These are phyloP conservation scores for Rhizopogon roseolus DNA, from an alignment of 768 basidiomycete species.

Conservation along the genomic window DNA sequence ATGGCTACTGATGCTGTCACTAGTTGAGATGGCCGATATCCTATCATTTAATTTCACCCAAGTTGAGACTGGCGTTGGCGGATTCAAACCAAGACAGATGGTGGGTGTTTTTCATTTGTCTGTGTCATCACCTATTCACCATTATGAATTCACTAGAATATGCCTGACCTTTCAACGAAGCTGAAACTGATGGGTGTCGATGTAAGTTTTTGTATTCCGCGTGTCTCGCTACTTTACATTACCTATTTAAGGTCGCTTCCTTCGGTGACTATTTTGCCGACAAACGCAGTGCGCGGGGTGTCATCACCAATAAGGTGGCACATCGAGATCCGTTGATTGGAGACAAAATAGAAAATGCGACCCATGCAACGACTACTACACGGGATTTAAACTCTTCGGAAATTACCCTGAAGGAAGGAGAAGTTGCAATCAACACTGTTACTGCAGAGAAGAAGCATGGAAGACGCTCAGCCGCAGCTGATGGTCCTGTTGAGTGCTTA, in stretches of 20 bases:
- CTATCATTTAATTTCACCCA: slow-evolving; percentile 69
- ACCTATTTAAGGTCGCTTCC: slow-evolving; percentile 42
- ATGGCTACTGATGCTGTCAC: not conserved
- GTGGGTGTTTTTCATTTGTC: slow-evolving; percentile 10
- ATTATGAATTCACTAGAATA: slow-evolving; percentile 29
- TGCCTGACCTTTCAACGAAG: slow-evolving; percentile 68
- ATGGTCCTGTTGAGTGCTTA: slow-evolving; percentile 50
- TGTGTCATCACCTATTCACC: not conserved
- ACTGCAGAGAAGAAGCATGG: not conserved
- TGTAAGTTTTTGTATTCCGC: slow-evolving; percentile 23
- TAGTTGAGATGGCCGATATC: slow-evolving; percentile 71
- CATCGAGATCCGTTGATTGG: not conserved
- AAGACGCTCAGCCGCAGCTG: slow-evolving; percentile 16
- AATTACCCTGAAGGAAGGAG: not conserved
- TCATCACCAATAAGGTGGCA: not conserved
- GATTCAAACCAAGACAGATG: slow-evolving; percentile 41
- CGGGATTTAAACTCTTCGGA: slow-evolving; percentile 11
- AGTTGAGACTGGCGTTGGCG: slow-evolving; percentile 36
- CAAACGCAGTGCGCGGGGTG: slow-evolving; percentile 24
- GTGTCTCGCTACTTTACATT: not conserved
- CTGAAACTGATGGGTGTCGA: slow-evolving; percentile 56
- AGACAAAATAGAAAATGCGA: not conserved
- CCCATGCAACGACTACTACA: not conserved
- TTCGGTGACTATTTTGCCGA: slow-evolving; percentile 76
- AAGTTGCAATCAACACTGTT: slow-evolving; percentile 1